Base-by-base conservation (phyloP, 306 rosid genomes). In the Vigna radiata region DNA sequence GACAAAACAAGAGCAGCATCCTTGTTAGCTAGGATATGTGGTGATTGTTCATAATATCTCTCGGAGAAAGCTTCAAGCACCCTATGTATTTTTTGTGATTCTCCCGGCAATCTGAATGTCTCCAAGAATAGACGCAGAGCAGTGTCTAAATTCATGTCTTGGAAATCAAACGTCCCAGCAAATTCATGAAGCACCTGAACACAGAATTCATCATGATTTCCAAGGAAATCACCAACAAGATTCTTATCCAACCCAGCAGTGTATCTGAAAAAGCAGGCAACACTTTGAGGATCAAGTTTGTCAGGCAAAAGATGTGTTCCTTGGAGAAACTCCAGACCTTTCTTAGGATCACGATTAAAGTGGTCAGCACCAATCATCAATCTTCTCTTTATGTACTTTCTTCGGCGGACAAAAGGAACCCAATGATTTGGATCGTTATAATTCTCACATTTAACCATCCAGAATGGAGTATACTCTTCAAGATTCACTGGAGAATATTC, bases 311-410 rank as follows among this genome's bases (percentile, higher is more conserved):
- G 99, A 83, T 92, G 97, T 23, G 94, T 88, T 90, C 97, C 99
- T 83, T 95, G 99, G 65, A 95, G 97, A 82, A 92, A 95, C 83
- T 95, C 99, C 36, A 95, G 84, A 78, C 99, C 99, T 90, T 95
- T 95, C 86, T 95, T 95, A 53, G 99, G 99, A 82, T 95, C 99
- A 63, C 97, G 97, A 82, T 95, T 95, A 76, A 92, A 95, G 88
- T 95, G 99, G 85, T 95, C 99, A 39, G 99, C 99, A 83, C 99
- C 97, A 77, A 95, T 91, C 99, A 92, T 95, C 84, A 95, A 79
- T 83, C 97, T 91, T 81, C 97, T 92, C 81, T 95, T 95, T 83
- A 95, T 90, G 85, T 90, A 89, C 86, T 95, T 95, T 86, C 88
- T 90, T 64, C 96, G 86, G 66, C 92, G 96, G 65, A 86, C 91